Evolutionary conservation across 2,329 filamentous ascomycete species (phyloP).

Genomic region (Diplodia scrobiculata): DNA sequence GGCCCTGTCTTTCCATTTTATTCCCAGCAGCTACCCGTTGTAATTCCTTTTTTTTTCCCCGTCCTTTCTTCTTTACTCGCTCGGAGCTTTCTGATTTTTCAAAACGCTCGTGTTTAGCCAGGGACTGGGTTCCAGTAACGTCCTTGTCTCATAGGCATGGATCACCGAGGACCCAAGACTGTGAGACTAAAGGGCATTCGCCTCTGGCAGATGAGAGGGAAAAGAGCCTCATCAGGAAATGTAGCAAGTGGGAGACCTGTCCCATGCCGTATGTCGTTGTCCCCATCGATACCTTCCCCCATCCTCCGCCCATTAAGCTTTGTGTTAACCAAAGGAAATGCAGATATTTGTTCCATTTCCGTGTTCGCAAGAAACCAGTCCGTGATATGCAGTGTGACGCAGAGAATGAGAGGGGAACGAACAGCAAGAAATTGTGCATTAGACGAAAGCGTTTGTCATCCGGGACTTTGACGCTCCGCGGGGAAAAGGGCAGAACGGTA

Average conservation of each 20-base stretch:
- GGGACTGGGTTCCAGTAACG: not conserved
- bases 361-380: not conserved
- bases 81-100: not conserved
- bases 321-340: not conserved
- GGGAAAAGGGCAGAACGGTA: not conserved
- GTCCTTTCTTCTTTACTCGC: not conserved
- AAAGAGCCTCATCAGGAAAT: not conserved
- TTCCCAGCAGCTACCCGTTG: not conserved
- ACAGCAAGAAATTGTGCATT: not conserved
- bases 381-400: conserved; percentile 11
- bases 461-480: not conserved
- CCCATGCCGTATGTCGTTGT: not conserved
- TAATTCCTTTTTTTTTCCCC: not conserved
- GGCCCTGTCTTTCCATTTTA: not conserved
- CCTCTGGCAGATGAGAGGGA: not conserved
- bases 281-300: not conserved
- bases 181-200: not conserved
- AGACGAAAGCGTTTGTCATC: not conserved
- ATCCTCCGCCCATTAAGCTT: not conserved
- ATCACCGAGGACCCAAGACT: not conserved
- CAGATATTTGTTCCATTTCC: not conserved
- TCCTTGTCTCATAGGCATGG: not conserved
- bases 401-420: not conserved
- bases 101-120: not conserved
- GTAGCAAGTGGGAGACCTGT: not conserved